Evolutionary conservation across 2,329 filamentous ascomycete species (phyloP).

Genomic region (Podosphaera aphanis): DNA sequence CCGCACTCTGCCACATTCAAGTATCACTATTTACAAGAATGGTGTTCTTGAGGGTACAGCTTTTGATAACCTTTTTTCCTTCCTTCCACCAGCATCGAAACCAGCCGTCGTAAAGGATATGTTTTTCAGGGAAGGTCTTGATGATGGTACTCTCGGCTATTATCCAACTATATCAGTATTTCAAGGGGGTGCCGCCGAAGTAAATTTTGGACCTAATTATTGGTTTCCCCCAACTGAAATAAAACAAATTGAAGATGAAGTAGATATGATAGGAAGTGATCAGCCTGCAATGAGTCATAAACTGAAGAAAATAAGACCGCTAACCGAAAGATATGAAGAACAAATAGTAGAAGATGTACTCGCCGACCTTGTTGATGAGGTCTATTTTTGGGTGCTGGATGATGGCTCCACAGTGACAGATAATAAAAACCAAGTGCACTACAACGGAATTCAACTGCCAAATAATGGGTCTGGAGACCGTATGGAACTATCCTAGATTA

Average conservation of each 20-base stretch:
- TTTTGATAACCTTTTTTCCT: constrained; percentile 70
- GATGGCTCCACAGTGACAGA: constrained; percentile 5
- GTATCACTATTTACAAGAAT: constrained; percentile 83
- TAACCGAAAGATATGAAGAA: constrained; percentile 66
- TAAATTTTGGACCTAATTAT: constrained; percentile 86
- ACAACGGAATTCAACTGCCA: not conserved
- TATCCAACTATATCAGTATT: constrained; percentile 87
- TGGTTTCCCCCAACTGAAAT: constrained; percentile 57
- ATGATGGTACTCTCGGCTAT: constrained; percentile 89
- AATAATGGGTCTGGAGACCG: not conserved
- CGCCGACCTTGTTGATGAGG: constrained; percentile 84
- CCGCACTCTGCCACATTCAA: constrained; percentile 65
- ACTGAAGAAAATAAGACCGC: constrained; percentile 24
- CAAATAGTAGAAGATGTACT: constrained; percentile 88
- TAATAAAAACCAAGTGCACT: not conserved
- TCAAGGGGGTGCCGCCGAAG: constrained; percentile 69
- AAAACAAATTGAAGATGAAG: constrained; percentile 21
- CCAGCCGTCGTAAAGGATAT: constrained; percentile 31
- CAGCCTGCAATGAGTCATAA: constrained; percentile 11
- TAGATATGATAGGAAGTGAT: constrained; percentile 24
- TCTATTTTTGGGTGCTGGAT: constrained; percentile 63
- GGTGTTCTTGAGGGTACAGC: constrained; percentile 66
- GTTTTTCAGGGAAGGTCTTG: constrained; percentile 63
- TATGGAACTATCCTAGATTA: not conserved
- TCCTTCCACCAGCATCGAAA: constrained; percentile 71